These are phyloP conservation scores for Syzygium aqueum DNA, from an alignment of 345 rosid species.

Conservation along the genomic window DNA sequence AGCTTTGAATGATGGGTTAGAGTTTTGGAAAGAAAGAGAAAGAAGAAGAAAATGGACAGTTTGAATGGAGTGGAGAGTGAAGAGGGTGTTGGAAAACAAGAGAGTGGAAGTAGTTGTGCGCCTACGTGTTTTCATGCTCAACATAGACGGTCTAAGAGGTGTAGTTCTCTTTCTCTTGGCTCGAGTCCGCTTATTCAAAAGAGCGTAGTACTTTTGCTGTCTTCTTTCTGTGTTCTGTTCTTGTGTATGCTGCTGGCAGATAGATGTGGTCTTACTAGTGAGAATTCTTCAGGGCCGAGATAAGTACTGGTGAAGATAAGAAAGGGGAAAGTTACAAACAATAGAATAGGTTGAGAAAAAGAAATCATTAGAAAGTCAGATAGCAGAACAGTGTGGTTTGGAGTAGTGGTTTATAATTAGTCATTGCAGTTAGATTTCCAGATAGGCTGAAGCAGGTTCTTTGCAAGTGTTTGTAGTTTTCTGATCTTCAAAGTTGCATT, in stretches of 20 bases:
- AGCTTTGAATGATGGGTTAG: slow-evolving; percentile 8
- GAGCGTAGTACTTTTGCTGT: background rate
- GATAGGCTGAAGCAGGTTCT: background rate
- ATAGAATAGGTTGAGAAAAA: background rate
- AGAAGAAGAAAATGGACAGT: slow-evolving; percentile 28
- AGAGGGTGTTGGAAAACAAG: slow-evolving; percentile 16
- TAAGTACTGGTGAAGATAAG: background rate
- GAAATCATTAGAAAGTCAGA: background rate
- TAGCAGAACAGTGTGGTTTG: background rate
- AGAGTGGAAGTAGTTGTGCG: slow-evolving; percentile 19
- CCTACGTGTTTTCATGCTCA: slow-evolving; percentile 13
- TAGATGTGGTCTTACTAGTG: background rate
- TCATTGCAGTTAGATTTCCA: background rate
- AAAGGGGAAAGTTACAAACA: background rate
- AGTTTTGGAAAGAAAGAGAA: slow-evolving; percentile 5
- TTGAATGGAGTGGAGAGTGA: slow-evolving; percentile 15
- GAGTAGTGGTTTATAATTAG: background rate
- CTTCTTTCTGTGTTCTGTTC: background rate
- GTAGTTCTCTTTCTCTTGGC: background rate
- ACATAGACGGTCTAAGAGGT: slow-evolving; percentile 90
- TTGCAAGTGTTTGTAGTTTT: background rate
- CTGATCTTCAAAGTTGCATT: background rate
- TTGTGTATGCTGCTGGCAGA: background rate
- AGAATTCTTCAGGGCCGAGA: background rate
- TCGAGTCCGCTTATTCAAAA: background rate